Base-by-base conservation (phyloP, 1,284 basidiomycete genomes). In the Leccinum griseonigrum region DNA sequence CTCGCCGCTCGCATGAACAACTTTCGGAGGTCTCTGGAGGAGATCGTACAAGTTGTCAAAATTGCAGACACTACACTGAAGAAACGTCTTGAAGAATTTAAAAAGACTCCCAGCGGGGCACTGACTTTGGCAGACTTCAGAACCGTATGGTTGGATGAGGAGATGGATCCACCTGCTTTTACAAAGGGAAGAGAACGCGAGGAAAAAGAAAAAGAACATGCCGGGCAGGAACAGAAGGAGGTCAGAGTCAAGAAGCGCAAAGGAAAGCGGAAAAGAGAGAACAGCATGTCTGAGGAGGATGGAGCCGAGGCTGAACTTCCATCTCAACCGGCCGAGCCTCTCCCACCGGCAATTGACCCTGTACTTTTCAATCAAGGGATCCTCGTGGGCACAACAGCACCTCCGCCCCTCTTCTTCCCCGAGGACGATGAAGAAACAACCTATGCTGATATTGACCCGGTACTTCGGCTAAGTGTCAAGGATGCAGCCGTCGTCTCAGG, bases 1-100 rank as follows among this genome's bases (percentile, higher is more conserved):
- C 86, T 99, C 18, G 97, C 97, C 0, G 97, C 95, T 34, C 88
- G 97, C 22, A 99, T 99, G 97, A 98, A 97, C 77, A 95, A 98
- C 74, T 99, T 97, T 72, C 82, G 96, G 43, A 83, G 97, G 52
- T 93, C 90, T 26, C 84, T 98, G 2, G 92, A 96, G 71, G 97
- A 99, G 76, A 91, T 99, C 58, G 95, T 98, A 11, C 95, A 97
- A 74, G 95, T 99, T 8, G 97, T 99, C 68, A 99, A 99, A 78
- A 98, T 98, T 66, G 95, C 96, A 29, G 95, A 98, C 68, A 89
- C 89, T 7, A 99, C 97, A 3, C 79, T 99, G 59, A 89, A 91
- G 77, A 97, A 97, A 76, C 86, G 97, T 16, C 79, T 99, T n/a
- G 91, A 96, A 28, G 97, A 99, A 78, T 99, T 99, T 79, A 92